Percentiles rank a stretch among this genome's conserved stretches.
Conservation (phyloP, 2,329 filamentous ascomycete species). For the Aspergillus bombycis region DNA sequence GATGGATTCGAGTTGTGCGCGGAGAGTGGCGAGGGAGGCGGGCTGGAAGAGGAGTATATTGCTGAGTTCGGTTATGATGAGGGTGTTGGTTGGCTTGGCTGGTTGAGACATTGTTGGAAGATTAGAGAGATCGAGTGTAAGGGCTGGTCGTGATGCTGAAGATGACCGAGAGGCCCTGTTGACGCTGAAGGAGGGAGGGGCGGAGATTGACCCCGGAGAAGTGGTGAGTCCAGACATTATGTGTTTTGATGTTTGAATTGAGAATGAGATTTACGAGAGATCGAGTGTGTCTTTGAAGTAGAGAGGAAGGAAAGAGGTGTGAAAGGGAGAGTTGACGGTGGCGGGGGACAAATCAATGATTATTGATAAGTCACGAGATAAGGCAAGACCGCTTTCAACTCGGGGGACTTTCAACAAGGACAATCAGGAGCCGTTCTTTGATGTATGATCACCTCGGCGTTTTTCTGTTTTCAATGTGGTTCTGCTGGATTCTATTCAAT, state of each 20-base stretch:
- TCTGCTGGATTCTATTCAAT: neutral
- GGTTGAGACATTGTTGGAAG: slow-evolving; percentile 50
- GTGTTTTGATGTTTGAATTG: slow-evolving; percentile 6
- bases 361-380: slow-evolving; percentile 1
- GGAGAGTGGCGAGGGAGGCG: slow-evolving; percentile 46
- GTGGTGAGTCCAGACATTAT: slow-evolving; percentile 26
- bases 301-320: neutral
- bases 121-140: slow-evolving; percentile 51
- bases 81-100: slow-evolving; percentile 53
- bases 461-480: neutral
- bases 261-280: neutral
- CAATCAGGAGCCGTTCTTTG: neutral
- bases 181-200: slow-evolving; percentile 29
- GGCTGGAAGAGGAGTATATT: slow-evolving; percentile 52
- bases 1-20: slow-evolving; percentile 44
- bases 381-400: neutral
- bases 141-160: slow-evolving; percentile 34
- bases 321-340: neutral
- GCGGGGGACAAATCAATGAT: neutral
- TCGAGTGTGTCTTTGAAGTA: neutral
- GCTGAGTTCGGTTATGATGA: slow-evolving; percentile 53
- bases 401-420: neutral
- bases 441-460: neutral
- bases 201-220: slow-evolving; percentile 27
- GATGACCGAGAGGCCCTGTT: slow-evolving; percentile 28